Conservation (phyloP, 2,329 filamentous ascomycete species). For the Alternaria burnsii region DNA sequence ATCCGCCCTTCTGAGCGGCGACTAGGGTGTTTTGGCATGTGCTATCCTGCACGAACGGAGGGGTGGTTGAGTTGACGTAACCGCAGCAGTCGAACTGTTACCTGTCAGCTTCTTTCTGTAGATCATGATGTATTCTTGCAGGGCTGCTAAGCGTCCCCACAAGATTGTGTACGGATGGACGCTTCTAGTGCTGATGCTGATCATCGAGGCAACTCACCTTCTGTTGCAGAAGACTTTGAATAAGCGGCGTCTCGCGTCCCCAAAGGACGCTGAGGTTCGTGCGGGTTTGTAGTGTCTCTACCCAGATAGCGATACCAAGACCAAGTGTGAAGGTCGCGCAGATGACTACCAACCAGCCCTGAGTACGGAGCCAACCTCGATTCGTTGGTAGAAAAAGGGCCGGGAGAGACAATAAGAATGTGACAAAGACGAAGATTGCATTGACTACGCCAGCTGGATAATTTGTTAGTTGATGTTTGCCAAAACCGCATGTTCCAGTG, state of each 20-base stretch:
- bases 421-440: slow-evolving; percentile 73
- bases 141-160: not conserved
- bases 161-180: not conserved
- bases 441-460: slow-evolving; percentile 73
- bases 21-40: slow-evolving; percentile 75
- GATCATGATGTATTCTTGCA: slow-evolving; percentile 1
- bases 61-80: slow-evolving; percentile 75
- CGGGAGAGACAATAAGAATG: slow-evolving; percentile 74
- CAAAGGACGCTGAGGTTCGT: slow-evolving; percentile 70
- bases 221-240: slow-evolving; percentile 75
- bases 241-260: slow-evolving; percentile 61
- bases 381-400: slow-evolving; percentile 73
- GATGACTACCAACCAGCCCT: slow-evolving; percentile 71
- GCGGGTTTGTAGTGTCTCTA: slow-evolving; percentile 74
- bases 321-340: slow-evolving; percentile 72
- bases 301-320: slow-evolving; percentile 69
- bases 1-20: slow-evolving; percentile 74
- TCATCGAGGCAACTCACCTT: slow-evolving; percentile 60
- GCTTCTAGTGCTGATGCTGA: slow-evolving; percentile 11
- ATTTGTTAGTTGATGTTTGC: slow-evolving; percentile 29
- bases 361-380: slow-evolving; percentile 74
- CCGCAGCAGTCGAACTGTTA: slow-evolving; percentile 80
- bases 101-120: slow-evolving; percentile 30
- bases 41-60: slow-evolving; percentile 74
- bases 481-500: slow-evolving; percentile 6